Conservation (phyloP, 768 basidiomycete species). For the Roridomyces roridus region DNA sequence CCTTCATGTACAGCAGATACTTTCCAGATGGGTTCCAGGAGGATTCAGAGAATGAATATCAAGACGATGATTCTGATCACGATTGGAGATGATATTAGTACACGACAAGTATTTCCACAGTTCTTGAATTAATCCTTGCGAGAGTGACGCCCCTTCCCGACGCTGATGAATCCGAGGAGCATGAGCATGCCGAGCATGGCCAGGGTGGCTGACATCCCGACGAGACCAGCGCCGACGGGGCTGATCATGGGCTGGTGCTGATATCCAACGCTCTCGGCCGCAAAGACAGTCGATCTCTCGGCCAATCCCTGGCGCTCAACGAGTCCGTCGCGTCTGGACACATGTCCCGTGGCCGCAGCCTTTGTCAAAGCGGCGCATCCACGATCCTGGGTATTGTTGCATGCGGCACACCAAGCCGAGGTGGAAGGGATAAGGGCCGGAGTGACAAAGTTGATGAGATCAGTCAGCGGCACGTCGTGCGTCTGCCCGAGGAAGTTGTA, state of each 20-base stretch:
- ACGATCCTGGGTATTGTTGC: slow-evolving; percentile 44
- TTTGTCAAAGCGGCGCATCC: slow-evolving; percentile 34
- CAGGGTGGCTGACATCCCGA: too few relatives aligned
- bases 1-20: not conserved
- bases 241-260: too few relatives aligned
- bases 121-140: too few relatives aligned
- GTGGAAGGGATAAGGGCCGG: slow-evolving; percentile 49
- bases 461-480: slow-evolving; percentile 40
- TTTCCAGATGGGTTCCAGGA: slow-evolving; percentile 56
- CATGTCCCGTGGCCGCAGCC: too few relatives aligned
- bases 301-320: too few relatives aligned
- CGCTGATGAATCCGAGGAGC: too few relatives aligned
- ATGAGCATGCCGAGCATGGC: too few relatives aligned
- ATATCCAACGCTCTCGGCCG: too few relatives aligned
- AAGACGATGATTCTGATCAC: slow-evolving; percentile 22
- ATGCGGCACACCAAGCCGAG: slow-evolving; percentile 50
- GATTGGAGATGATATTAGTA: slow-evolving; percentile 14
- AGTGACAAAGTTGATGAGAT: slow-evolving; percentile 25
- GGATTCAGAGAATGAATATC: slow-evolving; percentile 19
- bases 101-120: not conserved
- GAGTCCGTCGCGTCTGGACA: too few relatives aligned
- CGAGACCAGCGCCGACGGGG: too few relatives aligned
- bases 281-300: not conserved
- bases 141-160: too few relatives aligned
- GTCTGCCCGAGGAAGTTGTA: slow-evolving; percentile 38